Conservation (phyloP, 495 filamentous ascomycete species). For the Penicillium psychrofluorescens region DNA sequence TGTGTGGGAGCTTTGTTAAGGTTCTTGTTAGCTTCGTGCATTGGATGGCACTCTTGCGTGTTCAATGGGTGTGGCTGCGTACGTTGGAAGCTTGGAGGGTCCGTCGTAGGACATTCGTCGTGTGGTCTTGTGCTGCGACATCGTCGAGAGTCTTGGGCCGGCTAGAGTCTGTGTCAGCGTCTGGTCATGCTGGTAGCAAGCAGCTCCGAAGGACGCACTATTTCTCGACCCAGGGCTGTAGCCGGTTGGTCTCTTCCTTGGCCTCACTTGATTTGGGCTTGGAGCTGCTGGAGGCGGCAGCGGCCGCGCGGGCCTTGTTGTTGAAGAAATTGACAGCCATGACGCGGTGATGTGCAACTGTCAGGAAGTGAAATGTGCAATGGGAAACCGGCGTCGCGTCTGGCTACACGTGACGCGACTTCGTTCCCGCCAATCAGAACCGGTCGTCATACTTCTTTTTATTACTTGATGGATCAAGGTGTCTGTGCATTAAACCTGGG, state of each 20-base stretch:
- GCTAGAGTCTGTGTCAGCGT: conserved; percentile 36
- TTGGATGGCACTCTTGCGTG: background rate
- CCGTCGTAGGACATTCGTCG: conserved; percentile 82
- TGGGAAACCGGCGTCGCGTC: no score
- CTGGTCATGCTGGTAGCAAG: background rate
- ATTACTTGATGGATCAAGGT: background rate
- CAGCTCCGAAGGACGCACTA: conserved; percentile 57
- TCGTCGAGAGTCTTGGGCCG: conserved; percentile 89
- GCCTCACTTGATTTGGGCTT: conserved; percentile 46
- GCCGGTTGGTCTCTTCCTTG: conserved; percentile 55
- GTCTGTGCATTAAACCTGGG: conserved; percentile 28
- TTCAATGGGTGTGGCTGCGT: conserved; percentile 10
- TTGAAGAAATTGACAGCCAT: conserved; percentile 80
- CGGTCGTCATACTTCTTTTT: no score
- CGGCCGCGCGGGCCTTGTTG: conserved; percentile 83
- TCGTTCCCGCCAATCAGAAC: no score
- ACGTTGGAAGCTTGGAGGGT: conserved; percentile 93
- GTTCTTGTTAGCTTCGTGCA: background rate
- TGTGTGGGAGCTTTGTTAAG: conserved; percentile 72
- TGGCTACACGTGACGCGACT: no score
- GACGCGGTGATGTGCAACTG: no score
- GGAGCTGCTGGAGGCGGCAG: conserved; percentile 43
- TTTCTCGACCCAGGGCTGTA: conserved; percentile 99
- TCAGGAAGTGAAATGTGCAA: no score
- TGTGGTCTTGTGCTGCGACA: conserved; percentile 97